phyloP scores from a whole-genome alignment of 176 grass and related monocot species.

The Avena sativa region DNA sequence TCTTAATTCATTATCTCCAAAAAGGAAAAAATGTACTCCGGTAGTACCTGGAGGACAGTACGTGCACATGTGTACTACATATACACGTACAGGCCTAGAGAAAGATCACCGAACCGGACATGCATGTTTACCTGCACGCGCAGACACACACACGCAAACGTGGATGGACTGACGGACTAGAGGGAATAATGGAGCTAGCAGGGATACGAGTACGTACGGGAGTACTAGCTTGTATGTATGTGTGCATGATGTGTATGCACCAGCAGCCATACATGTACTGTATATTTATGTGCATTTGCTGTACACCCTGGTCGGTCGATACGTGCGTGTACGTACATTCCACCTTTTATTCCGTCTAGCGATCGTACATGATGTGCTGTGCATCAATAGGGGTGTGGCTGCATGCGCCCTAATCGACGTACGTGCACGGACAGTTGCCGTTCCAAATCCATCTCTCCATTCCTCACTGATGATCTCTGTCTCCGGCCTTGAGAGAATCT shows the following conservation, averaged over 20 bases:
- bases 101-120: background rate
- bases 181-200: too few species aligned
- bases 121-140: background rate
- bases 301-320: background rate
- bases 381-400: background rate
- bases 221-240: too few species aligned
- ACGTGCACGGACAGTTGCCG: background rate
- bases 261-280: conserved; percentile 31
- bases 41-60: too few species aligned
- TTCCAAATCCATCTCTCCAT: background rate
- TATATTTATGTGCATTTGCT: background rate
- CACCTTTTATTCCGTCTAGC: conserved; percentile 23
- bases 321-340: conserved; percentile 21
- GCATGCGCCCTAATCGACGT: conserved; percentile 13
- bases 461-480: background rate
- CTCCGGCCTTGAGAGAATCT: conserved; percentile 1
- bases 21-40: background rate
- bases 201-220: too few species aligned
- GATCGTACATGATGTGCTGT: background rate
- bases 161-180: background rate
- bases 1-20: background rate
- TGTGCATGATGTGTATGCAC: conserved; percentile 2
- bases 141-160: background rate
- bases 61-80: background rate
- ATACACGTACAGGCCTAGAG: background rate